Evolutionary conservation across 192 early-diverging fungal species (phyloP), one percentile per base, ranked within the genome.

Genomic region (Nowakowskiella sp.): DNA sequence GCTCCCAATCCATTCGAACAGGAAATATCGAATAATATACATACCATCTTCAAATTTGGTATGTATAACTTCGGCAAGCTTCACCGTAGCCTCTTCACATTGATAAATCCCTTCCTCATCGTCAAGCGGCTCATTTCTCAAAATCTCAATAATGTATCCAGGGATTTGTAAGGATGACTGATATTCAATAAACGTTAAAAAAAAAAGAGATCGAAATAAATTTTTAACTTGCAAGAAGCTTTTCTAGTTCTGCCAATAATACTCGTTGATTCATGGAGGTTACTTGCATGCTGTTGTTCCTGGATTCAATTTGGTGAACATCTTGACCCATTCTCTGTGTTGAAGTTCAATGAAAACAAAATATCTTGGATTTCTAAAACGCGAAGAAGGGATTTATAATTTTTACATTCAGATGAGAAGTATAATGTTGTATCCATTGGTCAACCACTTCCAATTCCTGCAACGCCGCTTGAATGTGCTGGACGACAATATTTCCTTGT

Each of bases 241-340:
- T 76, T 47, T 94, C 90, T 8, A 98, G 71, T 62, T 96, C 93
- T n/a, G 62, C 66, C 7, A 95, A 67, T 28, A 98, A 65, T 23
- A 73, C 73, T 28, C 89, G 84, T 57, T 98, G 95, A 63, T 96
- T 98, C 9, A 72, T 71, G 7, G 90, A 88, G 34, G 89, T 82
- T 23, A 90, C 75, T 63, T 96, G 92, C 48, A 98, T 74, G 47
- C 78, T 85, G 34, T 95, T 85, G 65, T 96, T 96, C 58, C 89
- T 81, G 13, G 82, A 70, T 69, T 96, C 91, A 51, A 98, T 94
- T 52, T 93, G 86, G 70, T 90, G 87, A 47, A 96, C 92, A 65
- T 96, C 90, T 65, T 86, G 81, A 27, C 88, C 92, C 87, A 95
- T 93, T 49, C 78, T 78, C 85, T 89, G 60, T n/a, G 23, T 32